A percentile compares a stretch with the other conserved stretches of the same genome.
phyloP scores from a whole-genome alignment of 352 stramenopile genomes.

The Pythium aquatile region DNA sequence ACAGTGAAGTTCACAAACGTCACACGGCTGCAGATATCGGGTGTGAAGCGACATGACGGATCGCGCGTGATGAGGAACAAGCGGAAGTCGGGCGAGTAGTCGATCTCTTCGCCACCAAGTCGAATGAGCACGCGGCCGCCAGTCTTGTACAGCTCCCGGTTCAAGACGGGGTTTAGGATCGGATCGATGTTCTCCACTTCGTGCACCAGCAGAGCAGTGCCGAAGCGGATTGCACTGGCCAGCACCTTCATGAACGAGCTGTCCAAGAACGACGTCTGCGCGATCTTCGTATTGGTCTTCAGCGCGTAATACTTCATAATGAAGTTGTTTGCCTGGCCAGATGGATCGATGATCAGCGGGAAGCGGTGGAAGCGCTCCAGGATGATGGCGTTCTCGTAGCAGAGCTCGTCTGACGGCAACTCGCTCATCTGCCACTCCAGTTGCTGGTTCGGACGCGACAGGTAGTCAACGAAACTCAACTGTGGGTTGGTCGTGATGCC shows the following conservation, averaged over 20 bases:
- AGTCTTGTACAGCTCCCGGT: constrained; percentile 98
- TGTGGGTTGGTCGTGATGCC: constrained; percentile 82
- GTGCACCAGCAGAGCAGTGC: constrained; percentile 97
- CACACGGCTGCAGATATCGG: constrained; percentile 98
- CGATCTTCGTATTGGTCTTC: constrained; percentile 91
- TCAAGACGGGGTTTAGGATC: constrained; percentile 99
- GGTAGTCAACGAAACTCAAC: constrained; percentile 94
- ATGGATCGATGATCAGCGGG: constrained; percentile 98
- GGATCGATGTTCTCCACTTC: constrained; percentile 99
- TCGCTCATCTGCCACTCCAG: constrained; percentile 95
- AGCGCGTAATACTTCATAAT: constrained; percentile 97
- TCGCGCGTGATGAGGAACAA: constrained; percentile 99
- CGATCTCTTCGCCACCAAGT: constrained; percentile 98
- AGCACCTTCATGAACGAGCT: constrained; percentile 99
- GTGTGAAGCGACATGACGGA: constrained; percentile 95
- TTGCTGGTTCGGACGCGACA: constrained; percentile 94
- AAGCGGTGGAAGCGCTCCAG: constrained; percentile 97
- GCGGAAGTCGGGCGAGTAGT: constrained; percentile 99
- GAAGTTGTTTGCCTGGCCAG: constrained; percentile 97
- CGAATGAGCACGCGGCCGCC: constrained; percentile 97
- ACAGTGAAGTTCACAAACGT: constrained; percentile 99
- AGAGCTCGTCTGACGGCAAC: constrained; percentile 96
- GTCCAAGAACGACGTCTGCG: constrained; percentile 99
- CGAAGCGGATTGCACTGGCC: constrained; percentile 99
- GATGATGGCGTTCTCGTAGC: constrained; percentile 99